Conservation (phyloP, 2,329 filamentous ascomycete species). For the Paecilomyces fulvus region DNA sequence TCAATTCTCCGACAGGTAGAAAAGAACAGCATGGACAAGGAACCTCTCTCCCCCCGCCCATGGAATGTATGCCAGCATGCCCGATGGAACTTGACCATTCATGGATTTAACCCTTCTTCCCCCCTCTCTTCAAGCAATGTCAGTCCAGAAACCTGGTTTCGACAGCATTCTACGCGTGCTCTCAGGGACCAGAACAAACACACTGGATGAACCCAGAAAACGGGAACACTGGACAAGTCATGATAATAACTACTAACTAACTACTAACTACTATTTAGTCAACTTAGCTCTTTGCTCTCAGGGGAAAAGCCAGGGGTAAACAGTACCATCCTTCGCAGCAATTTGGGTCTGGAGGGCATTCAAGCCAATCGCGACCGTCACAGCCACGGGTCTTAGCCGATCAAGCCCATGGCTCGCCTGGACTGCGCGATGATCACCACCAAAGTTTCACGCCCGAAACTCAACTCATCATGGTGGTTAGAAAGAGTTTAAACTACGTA, state of each 20-base stretch:
- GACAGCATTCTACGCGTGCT: background rate
- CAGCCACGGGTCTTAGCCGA: background rate
- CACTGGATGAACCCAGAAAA: background rate
- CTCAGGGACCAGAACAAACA: no score
- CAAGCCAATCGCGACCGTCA: background rate
- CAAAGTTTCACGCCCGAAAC: background rate
- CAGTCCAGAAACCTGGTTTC: background rate
- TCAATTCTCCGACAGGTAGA: background rate
- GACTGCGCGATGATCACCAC: background rate
- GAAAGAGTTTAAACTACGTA: no score
- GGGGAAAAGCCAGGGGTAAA: background rate
- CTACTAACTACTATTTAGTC: no score
- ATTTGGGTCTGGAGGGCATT: background rate
- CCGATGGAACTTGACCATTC: no score
- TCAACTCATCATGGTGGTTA: background rate
- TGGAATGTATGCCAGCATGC: background rate
- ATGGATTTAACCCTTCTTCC: background rate
- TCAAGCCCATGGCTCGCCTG: background rate
- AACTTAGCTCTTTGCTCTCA: background rate
- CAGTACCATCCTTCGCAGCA: background rate
- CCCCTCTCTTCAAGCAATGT: background rate
- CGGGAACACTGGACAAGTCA: no score
- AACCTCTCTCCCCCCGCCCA: background rate
- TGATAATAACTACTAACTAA: no score
- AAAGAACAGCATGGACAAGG: background rate